phyloP scores from a whole-genome alignment of 208 protist genomes.

The Leishmania tropica region DNA sequence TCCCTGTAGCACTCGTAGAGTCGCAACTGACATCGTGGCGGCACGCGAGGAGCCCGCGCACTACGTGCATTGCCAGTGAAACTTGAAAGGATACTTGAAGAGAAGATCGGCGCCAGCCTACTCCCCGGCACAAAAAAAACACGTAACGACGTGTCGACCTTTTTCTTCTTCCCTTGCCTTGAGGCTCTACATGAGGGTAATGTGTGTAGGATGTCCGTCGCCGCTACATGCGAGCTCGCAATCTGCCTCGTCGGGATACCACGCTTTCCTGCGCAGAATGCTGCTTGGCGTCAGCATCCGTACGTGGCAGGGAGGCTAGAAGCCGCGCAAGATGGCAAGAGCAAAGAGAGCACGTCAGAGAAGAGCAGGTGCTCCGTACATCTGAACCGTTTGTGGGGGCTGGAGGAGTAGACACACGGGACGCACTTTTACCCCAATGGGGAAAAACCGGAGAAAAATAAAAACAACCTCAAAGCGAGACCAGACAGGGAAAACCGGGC shows the following conservation, averaged over 20 bases:
- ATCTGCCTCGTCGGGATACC: background rate
- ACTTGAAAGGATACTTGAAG: background rate
- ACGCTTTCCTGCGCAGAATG: background rate
- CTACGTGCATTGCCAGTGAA: background rate
- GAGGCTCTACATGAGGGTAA: background rate
- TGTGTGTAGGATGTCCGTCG: background rate
- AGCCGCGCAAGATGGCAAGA: background rate
- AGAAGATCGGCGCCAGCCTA: background rate
- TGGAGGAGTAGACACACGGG: constrained; percentile 1
- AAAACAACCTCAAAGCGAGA: background rate
- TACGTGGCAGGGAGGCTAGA: background rate
- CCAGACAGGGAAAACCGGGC: background rate
- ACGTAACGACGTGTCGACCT: background rate
- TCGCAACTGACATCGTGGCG: background rate
- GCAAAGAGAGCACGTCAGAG: background rate
- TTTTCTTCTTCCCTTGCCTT: background rate
- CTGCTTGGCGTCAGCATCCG: constrained; percentile 10
- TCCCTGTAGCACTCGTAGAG: background rate
- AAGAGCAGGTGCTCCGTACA: background rate
- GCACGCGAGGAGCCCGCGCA: background rate
- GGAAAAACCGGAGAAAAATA: background rate
- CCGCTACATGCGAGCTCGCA: background rate
- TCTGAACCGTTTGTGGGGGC: background rate
- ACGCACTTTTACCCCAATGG: constrained; percentile 2
- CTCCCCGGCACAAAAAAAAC: constrained; percentile 2